phyloP scores from a whole-genome alignment of 768 basidiomycete species.

The Mycena haematopus region DNA sequence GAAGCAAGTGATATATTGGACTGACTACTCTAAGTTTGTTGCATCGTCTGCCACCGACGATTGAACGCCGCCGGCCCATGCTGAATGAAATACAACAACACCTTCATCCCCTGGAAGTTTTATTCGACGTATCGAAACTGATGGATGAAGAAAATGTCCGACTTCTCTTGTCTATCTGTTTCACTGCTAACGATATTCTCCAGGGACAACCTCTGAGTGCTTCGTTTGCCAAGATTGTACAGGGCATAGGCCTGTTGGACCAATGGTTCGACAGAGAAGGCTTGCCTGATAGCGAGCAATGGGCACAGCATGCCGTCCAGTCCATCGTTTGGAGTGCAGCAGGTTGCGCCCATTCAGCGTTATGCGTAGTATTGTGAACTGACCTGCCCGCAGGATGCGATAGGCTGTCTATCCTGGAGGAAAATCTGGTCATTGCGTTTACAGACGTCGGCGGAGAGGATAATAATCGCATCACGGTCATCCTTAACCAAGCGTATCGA shows the following conservation, averaged over 20 bases:
- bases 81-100: slow-evolving; percentile 80
- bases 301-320: slow-evolving; percentile 77
- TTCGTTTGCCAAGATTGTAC: slow-evolving; percentile 70
- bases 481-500: slow-evolving; percentile 72
- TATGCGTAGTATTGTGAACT: not conserved
- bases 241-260: slow-evolving; percentile 74
- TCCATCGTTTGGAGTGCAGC: slow-evolving; percentile 73
- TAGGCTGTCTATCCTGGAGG: slow-evolving; percentile 67
- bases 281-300: slow-evolving; percentile 64
- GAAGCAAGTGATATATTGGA: slow-evolving; percentile 4
- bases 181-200: slow-evolving; percentile 1
- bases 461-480: slow-evolving; percentile 64
- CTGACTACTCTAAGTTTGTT: slow-evolving; percentile 56
- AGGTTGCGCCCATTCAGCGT: slow-evolving; percentile 49
- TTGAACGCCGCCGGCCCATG: slow-evolving; percentile 52
- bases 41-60: slow-evolving; percentile 68
- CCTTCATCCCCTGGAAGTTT: slow-evolving; percentile 76
- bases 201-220: slow-evolving; percentile 76
- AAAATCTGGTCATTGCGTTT: slow-evolving; percentile 73
- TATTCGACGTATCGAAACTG: slow-evolving; percentile 81
- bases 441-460: slow-evolving; percentile 62
- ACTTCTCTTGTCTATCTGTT: slow-evolving; percentile 7
- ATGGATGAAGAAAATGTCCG: slow-evolving; percentile 67
- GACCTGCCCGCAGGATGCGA: slow-evolving; percentile 59
- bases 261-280: slow-evolving; percentile 69